Base-by-base conservation (phyloP, 306 rosid genomes). In the Pterocarpus macrocarpus region DNA sequence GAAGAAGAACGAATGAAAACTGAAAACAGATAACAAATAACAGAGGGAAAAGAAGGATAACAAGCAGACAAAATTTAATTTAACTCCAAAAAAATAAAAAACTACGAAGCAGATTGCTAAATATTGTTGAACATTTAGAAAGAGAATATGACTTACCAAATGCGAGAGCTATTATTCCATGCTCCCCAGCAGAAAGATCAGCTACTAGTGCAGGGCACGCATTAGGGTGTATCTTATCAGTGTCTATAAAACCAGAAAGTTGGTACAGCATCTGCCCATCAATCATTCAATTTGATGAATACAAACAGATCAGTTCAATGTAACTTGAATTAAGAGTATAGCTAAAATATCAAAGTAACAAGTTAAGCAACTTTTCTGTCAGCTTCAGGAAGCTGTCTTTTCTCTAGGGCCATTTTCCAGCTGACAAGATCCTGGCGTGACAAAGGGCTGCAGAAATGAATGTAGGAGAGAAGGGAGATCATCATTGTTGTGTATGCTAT, bases 381-480 rank as follows among this genome's bases (percentile, higher is more conserved):
- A 55, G 97, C 98, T 79, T 88, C 94, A n/a, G 97, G 99, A 75
- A 96, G 94, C 81, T 84, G 94, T 78, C 91, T 86, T 84, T 90
- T 96, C 84, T 96, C 99, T 17, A 96, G 85, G 83, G 97, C 89
- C 97, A 94, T 89, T 88, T 93, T 96, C 99, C 99, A 96, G 69
- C 97, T 92, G 72, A 96, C 93, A 87, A 96, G 98, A 88, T 96
- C 98, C 76, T 96, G 99, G 53, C 99, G 99, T 68, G 99, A 92
- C 63, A 93, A 84, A 69, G 94, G 91, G 84, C 99, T 96, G 94
- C 73, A 85, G 65, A 67, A 82, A 82, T 76, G 32, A 83, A 85
- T 38, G 75, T 10, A 59, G 76, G 77, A 75, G 78, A 80, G 64
- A 73, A 77, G 15, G 14, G 73, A 69, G 62, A 39, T 59, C 76